Base-by-base conservation (phyloP, 2,329 filamentous ascomycete species). In the Tolypocladium endophyticum region DNA sequence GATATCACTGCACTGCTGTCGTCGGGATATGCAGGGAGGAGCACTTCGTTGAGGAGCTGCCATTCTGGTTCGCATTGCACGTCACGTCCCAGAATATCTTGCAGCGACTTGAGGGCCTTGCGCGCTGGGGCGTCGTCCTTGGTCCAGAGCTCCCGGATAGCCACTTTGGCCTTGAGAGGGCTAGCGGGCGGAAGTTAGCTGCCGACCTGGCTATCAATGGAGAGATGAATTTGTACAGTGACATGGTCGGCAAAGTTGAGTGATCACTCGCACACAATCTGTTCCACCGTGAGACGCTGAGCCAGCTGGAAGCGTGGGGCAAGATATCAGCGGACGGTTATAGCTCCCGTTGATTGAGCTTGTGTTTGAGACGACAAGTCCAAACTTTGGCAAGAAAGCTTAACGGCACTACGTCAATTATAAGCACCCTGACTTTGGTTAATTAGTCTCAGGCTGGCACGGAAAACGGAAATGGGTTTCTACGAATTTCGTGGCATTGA, bases 91-190 rank as follows among this genome's bases (percentile, higher is more conserved):
- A 81, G 67, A 7, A 71, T 59, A 0, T 69, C 63, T 23, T 68
- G 64, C 20, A 79, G 64, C 4, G 58, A 61, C 33, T 62, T 64
- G 33, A 77, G 67, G 0, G 73, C 64, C 23, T 63, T 68, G 38
- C 75, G 73, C 0, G 72, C 66, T 1, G 72, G 62, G 4, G 70
- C 65, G 35, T 72, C 68, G 9, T 67, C 59, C 14, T 68, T 73
- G 36, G 71, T 68, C 77, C 77, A 80, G 57, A 70, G 64, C 62
- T 80, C 76, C 35, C 77, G 76, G 63, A 80, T 69, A 50, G 70
- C 71, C 61, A 78, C 61, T 59, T 74, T 73, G 52, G 74, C 70
- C 63, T 76, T 76, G 57, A 79, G 69, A 0, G 78, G 76, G 55
- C 77, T 80, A 35, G 50, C 30, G 18, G 30, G 53, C 20, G 38